These are phyloP conservation scores for Mucor mucedo DNA, from an alignment of 371 early-diverging fungal genomes.

Conservation along the genomic window DNA sequence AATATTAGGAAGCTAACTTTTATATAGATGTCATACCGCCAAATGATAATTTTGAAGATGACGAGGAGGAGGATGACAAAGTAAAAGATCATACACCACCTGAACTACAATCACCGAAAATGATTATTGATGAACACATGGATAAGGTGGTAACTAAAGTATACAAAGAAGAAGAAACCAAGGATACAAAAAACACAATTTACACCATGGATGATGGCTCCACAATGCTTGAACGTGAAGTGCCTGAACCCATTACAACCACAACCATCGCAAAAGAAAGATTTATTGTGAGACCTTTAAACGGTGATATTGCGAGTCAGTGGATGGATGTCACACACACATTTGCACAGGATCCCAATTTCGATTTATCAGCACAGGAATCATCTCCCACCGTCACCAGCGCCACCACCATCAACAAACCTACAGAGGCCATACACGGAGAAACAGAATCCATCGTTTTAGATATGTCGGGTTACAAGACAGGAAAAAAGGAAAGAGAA, in stretches of 20 bases:
- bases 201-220: constrained; percentile 49
- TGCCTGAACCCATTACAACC: constrained; percentile 46
- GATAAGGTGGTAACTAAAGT: constrained; percentile 48
- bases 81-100: constrained; percentile 34
- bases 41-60: background rate
- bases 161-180: background rate
- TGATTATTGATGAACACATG: constrained; percentile 56
- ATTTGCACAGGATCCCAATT: constrained; percentile 9
- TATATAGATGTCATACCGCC: background rate
- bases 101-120: constrained; percentile 51
- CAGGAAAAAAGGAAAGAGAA: constrained; percentile 12
- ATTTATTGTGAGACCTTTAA: constrained; percentile 48
- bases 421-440: constrained; percentile 6
- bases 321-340: constrained; percentile 54
- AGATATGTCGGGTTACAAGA: constrained; percentile 68
- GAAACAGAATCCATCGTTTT: constrained; percentile 52
- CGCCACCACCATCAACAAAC: constrained; percentile 9
- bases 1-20: background rate
- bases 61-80: constrained; percentile 16
- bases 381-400: constrained; percentile 6
- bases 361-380: background rate
- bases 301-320: constrained; percentile 38
- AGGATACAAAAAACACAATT: constrained; percentile 34
- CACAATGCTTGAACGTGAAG: constrained; percentile 37
- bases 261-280: constrained; percentile 51